Base-by-base conservation (phyloP, 2,329 filamentous ascomycete genomes). In the Lithohypha guttulata region DNA sequence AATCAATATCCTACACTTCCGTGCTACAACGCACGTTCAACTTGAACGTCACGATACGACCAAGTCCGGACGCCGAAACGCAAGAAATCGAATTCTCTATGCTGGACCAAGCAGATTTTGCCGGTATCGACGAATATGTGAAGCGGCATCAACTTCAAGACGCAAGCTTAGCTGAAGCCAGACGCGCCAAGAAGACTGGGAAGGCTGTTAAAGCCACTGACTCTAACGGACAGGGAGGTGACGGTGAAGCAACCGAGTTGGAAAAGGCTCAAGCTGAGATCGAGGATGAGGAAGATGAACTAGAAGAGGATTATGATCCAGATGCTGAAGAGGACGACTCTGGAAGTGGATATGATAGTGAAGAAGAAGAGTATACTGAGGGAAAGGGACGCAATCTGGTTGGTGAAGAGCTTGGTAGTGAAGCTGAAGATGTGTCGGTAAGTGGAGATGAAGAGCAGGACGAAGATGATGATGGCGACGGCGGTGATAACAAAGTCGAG, bases 21-120 rank as follows among this genome's bases (percentile, higher is more conserved):
- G 71, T 79, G 13, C 62, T 80, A 5, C 74, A 77, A 49, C 70
- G 75, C 22, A 79, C 76, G 0, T 80, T 80, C 61, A 79, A 79
- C 50, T 66, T 80, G 22, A 74, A 75, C 49, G 67, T 79, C 41
- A 53, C 63, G 19, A 62, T 63, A 28, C 13, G 55, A 54, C 11
- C 26, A 8, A 26, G 18, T 26, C 20, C 35, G 11, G 25, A 33
- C 1, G 15, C 30, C 3, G 45, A 49, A 23, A 46, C 42, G n/a
- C 65, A 73, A 50, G 75, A 79, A 46, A 63, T 75, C 13, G 76
- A 80, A 48, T 77, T 79, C 48, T 70, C 68, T 28, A 79, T 79
- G 75, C 61, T 80, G 28, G 76, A 80, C 46, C 75, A 79, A 51
- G 70, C 68, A 6, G 71, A 79, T 51, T 79, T 71, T 48, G 61